Evolutionary conservation across 2,329 filamentous ascomycete genomes (phyloP).

Genomic region (Paramyrothecium roridum): DNA sequence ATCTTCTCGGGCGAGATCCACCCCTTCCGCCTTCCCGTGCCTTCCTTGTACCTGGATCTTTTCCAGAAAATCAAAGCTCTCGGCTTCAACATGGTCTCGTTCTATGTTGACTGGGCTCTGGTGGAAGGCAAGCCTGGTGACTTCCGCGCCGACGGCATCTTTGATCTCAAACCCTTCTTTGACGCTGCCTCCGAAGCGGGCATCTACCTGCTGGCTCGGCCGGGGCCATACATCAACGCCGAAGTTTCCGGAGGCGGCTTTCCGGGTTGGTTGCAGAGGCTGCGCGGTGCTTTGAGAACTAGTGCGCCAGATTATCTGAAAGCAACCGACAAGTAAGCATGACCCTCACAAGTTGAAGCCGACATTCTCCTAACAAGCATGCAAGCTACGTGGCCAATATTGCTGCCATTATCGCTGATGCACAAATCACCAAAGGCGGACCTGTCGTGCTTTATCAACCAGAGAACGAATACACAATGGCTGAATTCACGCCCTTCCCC

Average conservation of each 20-base stretch:
- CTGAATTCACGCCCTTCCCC: constrained; percentile 52
- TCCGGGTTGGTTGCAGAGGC: constrained; percentile 73
- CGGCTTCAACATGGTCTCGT: constrained; percentile 76
- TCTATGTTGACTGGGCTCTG: constrained; percentile 77
- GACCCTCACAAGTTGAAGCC: background rate
- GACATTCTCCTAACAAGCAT: background rate
- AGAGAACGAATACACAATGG: constrained; percentile 74
- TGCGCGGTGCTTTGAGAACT: constrained; percentile 64
- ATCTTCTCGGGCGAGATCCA: constrained; percentile 75
- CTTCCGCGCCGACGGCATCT: constrained; percentile 69
- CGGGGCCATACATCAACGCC: constrained; percentile 76
- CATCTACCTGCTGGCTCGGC: constrained; percentile 71
- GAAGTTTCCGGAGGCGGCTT: constrained; percentile 75
- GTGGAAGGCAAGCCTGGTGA: constrained; percentile 70
- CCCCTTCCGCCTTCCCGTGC: constrained; percentile 53
- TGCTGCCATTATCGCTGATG: constrained; percentile 64
- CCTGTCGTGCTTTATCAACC: constrained; percentile 77
- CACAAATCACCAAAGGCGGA: constrained; percentile 79
- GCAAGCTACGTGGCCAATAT: constrained; percentile 59
- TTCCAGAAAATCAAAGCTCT: constrained; percentile 81
- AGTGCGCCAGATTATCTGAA: constrained; percentile 58
- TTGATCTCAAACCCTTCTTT: constrained; percentile 72
- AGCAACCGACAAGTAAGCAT: constrained; percentile 61
- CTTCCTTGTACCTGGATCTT: constrained; percentile 60
- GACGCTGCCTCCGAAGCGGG: constrained; percentile 70